Evolutionary conservation across 2,329 filamentous ascomycete species (phyloP).

Genomic region (Fusarium heterosporum): DNA sequence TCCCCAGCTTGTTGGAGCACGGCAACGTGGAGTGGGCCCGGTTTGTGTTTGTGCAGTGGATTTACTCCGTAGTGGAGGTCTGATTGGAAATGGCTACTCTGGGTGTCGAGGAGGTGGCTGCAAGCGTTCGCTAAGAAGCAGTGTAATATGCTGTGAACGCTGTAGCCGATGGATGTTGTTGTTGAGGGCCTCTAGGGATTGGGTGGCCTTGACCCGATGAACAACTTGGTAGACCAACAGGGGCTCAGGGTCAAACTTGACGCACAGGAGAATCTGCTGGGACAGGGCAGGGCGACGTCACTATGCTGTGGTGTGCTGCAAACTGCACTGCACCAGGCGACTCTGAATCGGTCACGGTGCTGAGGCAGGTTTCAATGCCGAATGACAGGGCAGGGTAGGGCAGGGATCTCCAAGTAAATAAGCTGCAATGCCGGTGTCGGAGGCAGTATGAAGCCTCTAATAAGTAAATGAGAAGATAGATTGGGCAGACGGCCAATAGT

Average conservation of each 20-base stretch:
- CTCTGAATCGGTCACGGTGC: slow-evolving; percentile 13
- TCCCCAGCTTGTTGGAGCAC: slow-evolving; percentile 41
- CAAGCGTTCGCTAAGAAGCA: slow-evolving; percentile 7
- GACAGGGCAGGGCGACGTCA: slow-evolving; percentile 35
- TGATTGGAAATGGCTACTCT: slow-evolving; percentile 44
- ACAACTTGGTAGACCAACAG: slow-evolving; percentile 26
- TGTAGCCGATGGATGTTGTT: slow-evolving; percentile 25
- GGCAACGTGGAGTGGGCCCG: slow-evolving; percentile 25
- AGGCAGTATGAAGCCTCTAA: neutral
- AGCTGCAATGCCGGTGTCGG: slow-evolving; percentile 30
- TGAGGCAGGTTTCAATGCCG: slow-evolving; percentile 30
- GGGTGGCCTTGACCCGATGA: slow-evolving; percentile 9
- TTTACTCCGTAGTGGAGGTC: slow-evolving; percentile 28
- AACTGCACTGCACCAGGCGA: slow-evolving; percentile 9
- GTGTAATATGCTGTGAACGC: slow-evolving; percentile 10
- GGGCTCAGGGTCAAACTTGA: slow-evolving; percentile 21
- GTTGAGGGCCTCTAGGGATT: slow-evolving; percentile 9
- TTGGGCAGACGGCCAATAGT: neutral
- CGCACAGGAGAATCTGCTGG: slow-evolving; percentile 24
- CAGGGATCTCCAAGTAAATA: slow-evolving; percentile 30
- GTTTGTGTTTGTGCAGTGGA: slow-evolving; percentile 30
- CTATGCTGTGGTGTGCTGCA: slow-evolving; percentile 15
- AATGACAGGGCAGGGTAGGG: slow-evolving; percentile 34
- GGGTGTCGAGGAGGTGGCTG: slow-evolving; percentile 19
- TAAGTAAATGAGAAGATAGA: neutral